phyloP scores from a whole-genome alignment of 441 rosid genomes.

The Breynia disticha region DNA sequence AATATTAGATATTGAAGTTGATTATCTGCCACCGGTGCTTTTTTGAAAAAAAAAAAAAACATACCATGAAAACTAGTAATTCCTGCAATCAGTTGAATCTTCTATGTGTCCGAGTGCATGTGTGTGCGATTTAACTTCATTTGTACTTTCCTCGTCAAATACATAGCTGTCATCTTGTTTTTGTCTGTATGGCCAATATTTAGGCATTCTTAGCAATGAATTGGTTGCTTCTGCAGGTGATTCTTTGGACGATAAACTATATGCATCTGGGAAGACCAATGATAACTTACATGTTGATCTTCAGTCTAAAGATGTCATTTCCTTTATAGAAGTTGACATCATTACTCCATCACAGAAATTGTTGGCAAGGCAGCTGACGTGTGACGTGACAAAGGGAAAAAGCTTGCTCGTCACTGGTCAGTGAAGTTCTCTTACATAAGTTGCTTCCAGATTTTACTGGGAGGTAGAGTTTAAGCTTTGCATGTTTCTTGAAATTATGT shows the following conservation, averaged over 20 bases:
- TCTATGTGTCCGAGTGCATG: too few relatives aligned
- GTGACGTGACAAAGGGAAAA: constrained; percentile 61
- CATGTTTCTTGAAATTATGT: constrained; percentile 4
- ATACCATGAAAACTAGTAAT: too few relatives aligned
- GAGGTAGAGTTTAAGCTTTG: background rate
- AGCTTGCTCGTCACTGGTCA: constrained; percentile 97
- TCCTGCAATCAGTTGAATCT: too few relatives aligned
- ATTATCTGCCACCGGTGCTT: too few relatives aligned
- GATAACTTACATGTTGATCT: constrained; percentile 8
- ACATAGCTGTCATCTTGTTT: background rate
- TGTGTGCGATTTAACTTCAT: background rate
- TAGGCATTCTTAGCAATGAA: constrained; percentile 12
- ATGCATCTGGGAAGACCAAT: constrained; percentile 20
- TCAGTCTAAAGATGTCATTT: constrained; percentile 44
- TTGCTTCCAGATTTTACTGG: too few relatives aligned
- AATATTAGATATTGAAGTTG: too few relatives aligned
- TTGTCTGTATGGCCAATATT: constrained; percentile 1
- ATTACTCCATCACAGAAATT: constrained; percentile 87
- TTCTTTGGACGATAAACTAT: constrained; percentile 21
- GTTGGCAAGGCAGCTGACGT: constrained; percentile 81
- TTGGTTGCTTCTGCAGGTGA: constrained; percentile 29
- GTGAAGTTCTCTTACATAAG: constrained; percentile 19
- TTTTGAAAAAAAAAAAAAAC: too few relatives aligned
- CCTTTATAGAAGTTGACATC: constrained; percentile 80
- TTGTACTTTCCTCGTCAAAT: background rate